Evolutionary conservation across 305 asterid species (phyloP).

Genomic region (Solanum hybrid): DNA sequence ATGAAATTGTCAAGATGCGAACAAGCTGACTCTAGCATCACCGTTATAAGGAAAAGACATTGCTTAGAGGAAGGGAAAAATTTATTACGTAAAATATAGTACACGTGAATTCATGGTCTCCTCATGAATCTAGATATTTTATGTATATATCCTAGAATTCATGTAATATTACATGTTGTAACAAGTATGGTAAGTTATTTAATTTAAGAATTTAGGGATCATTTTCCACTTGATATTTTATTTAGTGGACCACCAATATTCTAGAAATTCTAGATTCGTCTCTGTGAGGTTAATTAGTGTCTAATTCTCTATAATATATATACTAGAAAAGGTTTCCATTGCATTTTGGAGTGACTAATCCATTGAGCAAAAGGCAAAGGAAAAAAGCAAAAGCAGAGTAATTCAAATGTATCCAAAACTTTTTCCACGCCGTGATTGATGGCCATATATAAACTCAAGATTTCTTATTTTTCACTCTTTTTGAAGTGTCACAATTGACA

Average conservation of each 20-base stretch:
- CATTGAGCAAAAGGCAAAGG: neutral
- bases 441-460: slow-evolving; percentile 17
- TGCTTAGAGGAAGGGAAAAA: neutral
- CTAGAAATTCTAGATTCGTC: neutral
- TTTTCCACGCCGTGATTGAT: slow-evolving; percentile 37
- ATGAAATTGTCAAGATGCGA: neutral
- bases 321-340: neutral
- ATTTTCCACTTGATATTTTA: neutral
- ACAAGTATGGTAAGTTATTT: neutral
- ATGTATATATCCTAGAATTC: neutral
- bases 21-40: neutral
- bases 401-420: neutral
- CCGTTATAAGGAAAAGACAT: neutral
- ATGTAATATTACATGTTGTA: neutral
- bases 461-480: slow-evolving; percentile 47
- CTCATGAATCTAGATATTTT: neutral
- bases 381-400: neutral
- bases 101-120: neutral
- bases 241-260: neutral
- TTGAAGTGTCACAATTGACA: slow-evolving; percentile 11
- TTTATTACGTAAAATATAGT: neutral
- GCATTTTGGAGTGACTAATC: neutral
- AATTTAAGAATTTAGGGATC: neutral
- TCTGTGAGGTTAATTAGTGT: neutral
- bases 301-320: neutral